These are phyloP conservation scores for Trametes meyenii DNA, from an alignment of 768 basidiomycete species.

Conservation along the genomic window DNA sequence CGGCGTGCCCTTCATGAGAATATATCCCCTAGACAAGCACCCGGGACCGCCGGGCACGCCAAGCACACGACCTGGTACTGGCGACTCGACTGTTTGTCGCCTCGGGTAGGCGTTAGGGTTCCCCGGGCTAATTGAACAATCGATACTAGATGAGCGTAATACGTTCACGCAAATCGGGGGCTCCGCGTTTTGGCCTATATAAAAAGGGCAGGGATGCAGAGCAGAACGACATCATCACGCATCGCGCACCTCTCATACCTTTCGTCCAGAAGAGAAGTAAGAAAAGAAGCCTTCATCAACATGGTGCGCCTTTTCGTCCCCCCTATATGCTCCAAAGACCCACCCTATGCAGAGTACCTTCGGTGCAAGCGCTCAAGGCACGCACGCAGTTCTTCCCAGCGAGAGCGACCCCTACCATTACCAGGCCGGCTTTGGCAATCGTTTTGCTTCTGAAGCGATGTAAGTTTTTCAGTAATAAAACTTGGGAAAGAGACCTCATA, in stretches of 20 bases:
- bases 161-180: too few species aligned
- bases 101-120: too few species aligned
- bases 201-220: too few species aligned
- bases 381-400: slow-evolving; percentile 41
- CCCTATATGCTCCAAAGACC: neutral
- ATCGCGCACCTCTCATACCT: too few species aligned
- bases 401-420: slow-evolving; percentile 58
- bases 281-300: neutral
- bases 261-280: neutral
- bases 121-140: too few species aligned
- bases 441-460: slow-evolving; percentile 59
- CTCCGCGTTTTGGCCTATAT: too few species aligned
- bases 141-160: too few species aligned
- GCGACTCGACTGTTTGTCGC: too few species aligned
- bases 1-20: slow-evolving; percentile 10
- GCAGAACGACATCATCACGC: too few species aligned
- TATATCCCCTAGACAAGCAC: slow-evolving; percentile 5
- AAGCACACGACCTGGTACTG: too few species aligned
- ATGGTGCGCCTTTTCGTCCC: neutral
- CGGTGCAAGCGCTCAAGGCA: slow-evolving; percentile 43
- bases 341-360: slow-evolving; percentile 4
- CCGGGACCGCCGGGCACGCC: neutral
- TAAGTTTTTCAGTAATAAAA: slow-evolving; percentile 32
- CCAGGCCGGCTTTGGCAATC: slow-evolving; percentile 61
- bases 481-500: neutral